A percentile compares a stretch with the other conserved stretches of the same genome.
phyloP scores from a whole-genome alignment of 495 filamentous ascomycete species.

The Achaetomiella virescens region DNA sequence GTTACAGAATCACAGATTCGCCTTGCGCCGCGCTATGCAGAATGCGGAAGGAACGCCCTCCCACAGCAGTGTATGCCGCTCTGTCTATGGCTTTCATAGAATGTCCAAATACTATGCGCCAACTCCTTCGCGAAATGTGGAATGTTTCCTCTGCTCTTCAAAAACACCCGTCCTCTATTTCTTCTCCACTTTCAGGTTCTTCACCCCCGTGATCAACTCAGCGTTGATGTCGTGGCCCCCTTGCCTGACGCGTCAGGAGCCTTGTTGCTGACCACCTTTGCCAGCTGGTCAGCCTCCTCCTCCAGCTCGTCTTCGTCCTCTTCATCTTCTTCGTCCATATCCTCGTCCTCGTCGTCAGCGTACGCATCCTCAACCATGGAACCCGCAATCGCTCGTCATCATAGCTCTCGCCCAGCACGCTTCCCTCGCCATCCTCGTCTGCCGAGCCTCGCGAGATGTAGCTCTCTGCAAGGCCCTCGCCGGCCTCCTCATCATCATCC shows the following conservation, averaged over 20 bases:
- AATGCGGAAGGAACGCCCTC: constrained; percentile 4
- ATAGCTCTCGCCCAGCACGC: background rate
- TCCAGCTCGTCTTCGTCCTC: constrained; percentile 24
- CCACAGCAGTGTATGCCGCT: background rate
- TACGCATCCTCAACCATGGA: constrained; percentile 27
- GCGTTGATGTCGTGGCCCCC: constrained; percentile 36
- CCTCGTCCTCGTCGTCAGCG: constrained; percentile 36
- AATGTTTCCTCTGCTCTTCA: background rate
- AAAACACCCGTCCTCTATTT: constrained; percentile 10
- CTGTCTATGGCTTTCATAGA: constrained; percentile 8
- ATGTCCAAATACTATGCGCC: constrained; percentile 2
- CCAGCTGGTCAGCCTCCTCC: background rate
- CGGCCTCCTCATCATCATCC: constrained; percentile 39
- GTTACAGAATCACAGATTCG: background rate
- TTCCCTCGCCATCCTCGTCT: background rate
- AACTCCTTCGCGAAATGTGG: constrained; percentile 1
- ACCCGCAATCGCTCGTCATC: too few species aligned
- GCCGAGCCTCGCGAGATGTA: constrained; percentile 45
- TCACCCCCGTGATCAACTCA: constrained; percentile 47
- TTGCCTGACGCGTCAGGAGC: constrained; percentile 8
- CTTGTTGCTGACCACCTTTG: background rate
- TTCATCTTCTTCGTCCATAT: constrained; percentile 35
- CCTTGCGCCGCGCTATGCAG: constrained; percentile 30
- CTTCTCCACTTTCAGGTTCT: constrained; percentile 35
- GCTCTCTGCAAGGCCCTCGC: constrained; percentile 48